A percentile compares a stretch with the other conserved stretches of the same genome.
phyloP scores from a whole-genome alignment of 2,329 filamentous ascomycete genomes.

The Thyridium curvatum region DNA sequence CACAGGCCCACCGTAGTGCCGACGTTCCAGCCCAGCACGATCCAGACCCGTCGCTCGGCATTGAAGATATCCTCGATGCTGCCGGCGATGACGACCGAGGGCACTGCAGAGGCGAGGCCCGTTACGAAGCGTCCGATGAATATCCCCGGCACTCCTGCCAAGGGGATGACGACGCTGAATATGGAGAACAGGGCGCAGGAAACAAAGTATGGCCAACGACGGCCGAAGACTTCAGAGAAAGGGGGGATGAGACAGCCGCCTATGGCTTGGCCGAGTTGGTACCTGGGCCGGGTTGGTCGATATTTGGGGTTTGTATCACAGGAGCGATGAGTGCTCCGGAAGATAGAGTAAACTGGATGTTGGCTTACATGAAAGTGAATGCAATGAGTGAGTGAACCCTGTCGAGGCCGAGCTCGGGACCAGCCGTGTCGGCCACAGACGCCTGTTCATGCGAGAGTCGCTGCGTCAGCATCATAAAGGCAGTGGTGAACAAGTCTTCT shows the following conservation, averaged over 20 bases:
- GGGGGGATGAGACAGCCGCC: slow-evolving; percentile 30
- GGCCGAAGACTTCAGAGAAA: slow-evolving; percentile 27
- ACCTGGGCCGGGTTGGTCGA: slow-evolving; percentile 10
- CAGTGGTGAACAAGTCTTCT: not conserved
- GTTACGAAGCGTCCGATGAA: slow-evolving; percentile 33
- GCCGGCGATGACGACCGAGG: slow-evolving; percentile 37
- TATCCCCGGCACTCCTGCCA: slow-evolving; percentile 25
- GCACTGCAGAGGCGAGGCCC: slow-evolving; percentile 38
- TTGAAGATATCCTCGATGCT: slow-evolving; percentile 45
- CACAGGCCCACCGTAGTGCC: slow-evolving; percentile 34
- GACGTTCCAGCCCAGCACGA: slow-evolving; percentile 36
- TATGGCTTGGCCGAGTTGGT: slow-evolving; percentile 27
- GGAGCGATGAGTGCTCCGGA: no score
- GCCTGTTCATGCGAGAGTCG: no score
- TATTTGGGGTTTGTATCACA: not conserved
- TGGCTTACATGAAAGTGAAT: slow-evolving; percentile 16
- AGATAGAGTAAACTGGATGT: not conserved
- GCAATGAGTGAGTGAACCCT: slow-evolving; percentile 12
- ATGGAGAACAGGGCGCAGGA: slow-evolving; percentile 23
- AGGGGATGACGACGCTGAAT: slow-evolving; percentile 28
- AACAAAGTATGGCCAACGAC: slow-evolving; percentile 23
- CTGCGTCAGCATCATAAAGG: not conserved
- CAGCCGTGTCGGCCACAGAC: slow-evolving; percentile 10
- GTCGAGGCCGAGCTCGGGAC: slow-evolving; percentile 9
- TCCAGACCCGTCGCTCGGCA: slow-evolving; percentile 34